These are phyloP conservation scores for Pseudonitzschia pungens DNA, from an alignment of 108 stramenopile genomes.

Conservation along the genomic window DNA sequence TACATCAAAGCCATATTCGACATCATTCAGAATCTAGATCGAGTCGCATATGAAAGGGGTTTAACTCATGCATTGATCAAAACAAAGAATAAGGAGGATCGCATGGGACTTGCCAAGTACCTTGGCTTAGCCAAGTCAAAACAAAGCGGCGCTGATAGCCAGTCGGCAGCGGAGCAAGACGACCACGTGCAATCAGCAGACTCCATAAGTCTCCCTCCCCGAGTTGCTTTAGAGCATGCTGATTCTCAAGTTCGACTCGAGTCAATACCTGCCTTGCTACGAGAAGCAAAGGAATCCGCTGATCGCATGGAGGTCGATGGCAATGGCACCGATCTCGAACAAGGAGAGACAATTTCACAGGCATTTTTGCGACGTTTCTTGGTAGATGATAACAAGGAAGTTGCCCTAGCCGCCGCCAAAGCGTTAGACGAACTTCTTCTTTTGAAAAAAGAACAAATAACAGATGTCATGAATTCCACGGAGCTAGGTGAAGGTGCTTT, in stretches of 20 bases:
- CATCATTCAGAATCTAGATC: conserved; percentile 18
- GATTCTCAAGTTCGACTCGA: conserved; percentile 57
- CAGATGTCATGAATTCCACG: background rate
- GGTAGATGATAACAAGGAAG: conserved; percentile 51
- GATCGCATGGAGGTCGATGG: conserved; percentile 21
- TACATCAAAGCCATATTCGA: conserved; percentile 16
- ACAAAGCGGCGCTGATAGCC: background rate
- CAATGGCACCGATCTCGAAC: background rate
- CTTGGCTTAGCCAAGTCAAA: conserved; percentile 5
- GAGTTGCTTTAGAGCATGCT: conserved; percentile 76
- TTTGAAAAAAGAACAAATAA: background rate
- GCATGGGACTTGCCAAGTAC: conserved; percentile 6
- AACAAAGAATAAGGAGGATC: conserved; percentile 9
- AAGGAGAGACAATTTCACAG: conserved; percentile 34
- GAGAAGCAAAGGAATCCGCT: conserved; percentile 10
- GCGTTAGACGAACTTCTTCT: conserved; percentile 36
- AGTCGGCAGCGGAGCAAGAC: background rate
- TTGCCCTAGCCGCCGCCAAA: conserved; percentile 55
- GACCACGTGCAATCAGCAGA: background rate
- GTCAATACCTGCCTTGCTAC: conserved; percentile 49
- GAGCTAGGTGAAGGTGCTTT: conserved; percentile 12
- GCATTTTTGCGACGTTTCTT: conserved; percentile 63
- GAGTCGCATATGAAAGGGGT: conserved; percentile 36
- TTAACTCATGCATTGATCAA: conserved; percentile 36
- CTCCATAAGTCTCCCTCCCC: conserved; percentile 47